These are phyloP conservation scores for Brassica nigra DNA, from an alignment of 345 rosid genomes.

Conservation along the genomic window DNA sequence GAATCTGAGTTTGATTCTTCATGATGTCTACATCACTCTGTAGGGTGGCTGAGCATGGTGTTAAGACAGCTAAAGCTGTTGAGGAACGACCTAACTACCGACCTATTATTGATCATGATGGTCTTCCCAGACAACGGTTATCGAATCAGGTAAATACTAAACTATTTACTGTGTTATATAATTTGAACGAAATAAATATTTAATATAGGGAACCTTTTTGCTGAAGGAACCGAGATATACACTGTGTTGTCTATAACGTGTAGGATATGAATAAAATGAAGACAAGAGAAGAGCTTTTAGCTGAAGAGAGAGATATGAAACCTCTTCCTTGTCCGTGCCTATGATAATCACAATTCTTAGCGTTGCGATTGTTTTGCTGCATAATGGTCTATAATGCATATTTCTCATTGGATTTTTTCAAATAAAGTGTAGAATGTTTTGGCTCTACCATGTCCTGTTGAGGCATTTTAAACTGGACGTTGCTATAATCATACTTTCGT, in stretches of 20 bases:
- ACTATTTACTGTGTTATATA: no score
- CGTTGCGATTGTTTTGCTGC: background rate
- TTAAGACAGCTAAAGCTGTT: constrained; percentile 63
- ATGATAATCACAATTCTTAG: background rate
- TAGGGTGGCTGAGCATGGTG: constrained; percentile 67
- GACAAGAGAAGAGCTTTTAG: constrained; percentile 83
- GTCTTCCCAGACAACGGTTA: constrained; percentile 53
- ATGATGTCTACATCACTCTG: constrained; percentile 16
- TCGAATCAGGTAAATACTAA: no score
- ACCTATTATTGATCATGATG: constrained; percentile 89
- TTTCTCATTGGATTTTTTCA: background rate
- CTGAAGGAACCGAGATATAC: background rate
- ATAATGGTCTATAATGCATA: background rate
- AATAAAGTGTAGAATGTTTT: background rate
- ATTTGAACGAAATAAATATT: no score
- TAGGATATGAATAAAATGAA: constrained; percentile 64
- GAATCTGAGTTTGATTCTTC: constrained; percentile 21
- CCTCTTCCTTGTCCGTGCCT: background rate
- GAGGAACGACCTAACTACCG: constrained; percentile 69
- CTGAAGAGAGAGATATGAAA: constrained; percentile 80
- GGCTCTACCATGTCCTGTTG: background rate
- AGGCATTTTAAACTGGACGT: background rate
- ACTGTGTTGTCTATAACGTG: background rate
- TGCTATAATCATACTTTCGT: background rate
- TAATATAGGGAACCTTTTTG: background rate